These are phyloP conservation scores for Leptoxyphium fumago DNA, from an alignment of 2,329 filamentous ascomycete genomes.

Conservation along the genomic window DNA sequence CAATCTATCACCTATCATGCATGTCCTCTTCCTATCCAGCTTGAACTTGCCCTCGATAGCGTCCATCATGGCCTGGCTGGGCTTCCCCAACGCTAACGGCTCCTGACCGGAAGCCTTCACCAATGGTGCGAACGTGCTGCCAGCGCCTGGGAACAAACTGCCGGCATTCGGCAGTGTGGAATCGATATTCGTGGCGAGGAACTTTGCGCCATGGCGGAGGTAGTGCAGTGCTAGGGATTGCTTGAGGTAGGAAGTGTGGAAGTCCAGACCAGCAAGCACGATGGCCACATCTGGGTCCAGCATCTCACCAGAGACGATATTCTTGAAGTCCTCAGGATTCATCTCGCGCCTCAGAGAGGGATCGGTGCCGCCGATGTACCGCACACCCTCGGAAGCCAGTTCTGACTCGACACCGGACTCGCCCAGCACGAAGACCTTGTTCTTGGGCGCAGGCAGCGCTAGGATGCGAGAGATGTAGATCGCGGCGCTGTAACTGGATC, in stretches of 20 bases:
- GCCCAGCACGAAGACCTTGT: constrained; percentile 88
- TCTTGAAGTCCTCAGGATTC: constrained; percentile 62
- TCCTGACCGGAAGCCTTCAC: constrained; percentile 46
- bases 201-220: constrained; percentile 63
- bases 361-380: constrained; percentile 78
- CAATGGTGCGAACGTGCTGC: constrained; percentile 64
- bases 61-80: constrained; percentile 98
- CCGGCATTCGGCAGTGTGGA: constrained; percentile 73
- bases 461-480: constrained; percentile 94
- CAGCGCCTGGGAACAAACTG: constrained; percentile 81
- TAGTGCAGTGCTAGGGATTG: constrained; percentile 75
- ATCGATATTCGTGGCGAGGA: constrained; percentile 88
- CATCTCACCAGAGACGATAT: constrained; percentile 51
- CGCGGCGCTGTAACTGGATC: constrained; percentile 84
- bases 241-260: constrained; percentile 92
- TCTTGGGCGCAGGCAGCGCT: constrained; percentile 58
- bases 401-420: constrained; percentile 87
- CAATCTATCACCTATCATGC: constrained; percentile 89
- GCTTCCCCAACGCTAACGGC: constrained; percentile 76
- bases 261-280: constrained; percentile 82
- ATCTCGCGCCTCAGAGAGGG: constrained; percentile 63
- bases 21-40: constrained; percentile 68
- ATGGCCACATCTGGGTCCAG: constrained; percentile 81
- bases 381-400: constrained; percentile 61
- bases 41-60: constrained; percentile 92